These are phyloP conservation scores for Aspergillus sp. DNA, from an alignment of 2,329 filamentous ascomycete species.

Conservation along the genomic window DNA sequence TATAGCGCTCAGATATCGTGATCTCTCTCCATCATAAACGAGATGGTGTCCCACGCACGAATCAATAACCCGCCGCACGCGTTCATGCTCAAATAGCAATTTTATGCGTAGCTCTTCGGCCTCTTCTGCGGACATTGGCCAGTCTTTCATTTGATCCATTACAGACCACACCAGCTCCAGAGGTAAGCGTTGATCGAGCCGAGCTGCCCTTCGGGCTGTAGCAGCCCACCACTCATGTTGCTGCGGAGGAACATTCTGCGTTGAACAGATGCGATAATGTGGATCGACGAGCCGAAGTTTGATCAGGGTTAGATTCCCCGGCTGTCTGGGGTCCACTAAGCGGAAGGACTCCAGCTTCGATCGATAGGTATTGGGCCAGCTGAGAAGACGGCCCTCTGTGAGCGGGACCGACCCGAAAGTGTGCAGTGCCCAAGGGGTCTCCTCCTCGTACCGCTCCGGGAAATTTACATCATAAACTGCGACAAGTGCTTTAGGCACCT, in stretches of 20 bases:
- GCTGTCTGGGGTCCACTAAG: not conserved
- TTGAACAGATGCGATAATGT: not conserved
- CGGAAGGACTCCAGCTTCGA: not conserved
- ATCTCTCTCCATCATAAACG: not conserved
- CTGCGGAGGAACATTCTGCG: not conserved
- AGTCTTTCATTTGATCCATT: not conserved
- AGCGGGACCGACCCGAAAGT: not conserved
- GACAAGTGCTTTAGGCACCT: not conserved
- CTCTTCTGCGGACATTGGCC: not conserved
- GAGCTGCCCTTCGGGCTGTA: not conserved
- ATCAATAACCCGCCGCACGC: not conserved
- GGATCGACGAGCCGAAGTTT: not conserved
- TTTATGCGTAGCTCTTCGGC: not conserved
- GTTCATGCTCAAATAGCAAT: not conserved
- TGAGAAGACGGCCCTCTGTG: not conserved
- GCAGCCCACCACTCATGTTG: not conserved
- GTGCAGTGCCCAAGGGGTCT: not conserved
- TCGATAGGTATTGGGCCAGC: not conserved
- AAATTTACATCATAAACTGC: not conserved
- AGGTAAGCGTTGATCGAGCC: not conserved
- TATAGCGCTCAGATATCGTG: too few relatives aligned
- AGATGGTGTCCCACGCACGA: not conserved
- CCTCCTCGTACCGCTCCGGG: not conserved
- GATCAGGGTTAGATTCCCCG: not conserved
- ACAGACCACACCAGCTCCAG: not conserved